These are phyloP conservation scores for Backusella parvicylindrica DNA, from an alignment of 192 early-diverging fungal species.

Conservation along the genomic window DNA sequence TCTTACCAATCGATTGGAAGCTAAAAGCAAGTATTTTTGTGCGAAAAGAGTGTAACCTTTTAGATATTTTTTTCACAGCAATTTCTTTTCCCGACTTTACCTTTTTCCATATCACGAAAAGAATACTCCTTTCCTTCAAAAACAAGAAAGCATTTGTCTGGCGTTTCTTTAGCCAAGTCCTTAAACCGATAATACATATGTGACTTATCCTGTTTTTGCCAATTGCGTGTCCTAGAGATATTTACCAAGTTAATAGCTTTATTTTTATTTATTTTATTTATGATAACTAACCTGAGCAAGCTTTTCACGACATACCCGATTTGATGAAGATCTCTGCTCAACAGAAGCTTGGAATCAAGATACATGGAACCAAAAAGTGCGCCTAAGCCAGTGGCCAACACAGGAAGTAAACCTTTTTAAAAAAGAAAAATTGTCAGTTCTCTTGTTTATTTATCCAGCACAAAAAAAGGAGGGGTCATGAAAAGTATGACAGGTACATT, in stretches of 20 bases:
- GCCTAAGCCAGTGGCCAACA: slow-evolving; percentile 28
- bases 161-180: slow-evolving; percentile 36
- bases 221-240: slow-evolving; percentile 27
- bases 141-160: slow-evolving; percentile 35
- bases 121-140: slow-evolving; percentile 50
- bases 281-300: background rate
- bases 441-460: background rate
- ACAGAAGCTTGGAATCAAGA: slow-evolving; percentile 38
- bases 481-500: background rate
- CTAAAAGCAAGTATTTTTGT: slow-evolving; percentile 8
- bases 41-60: slow-evolving; percentile 2
- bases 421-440: background rate
- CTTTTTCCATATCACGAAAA: slow-evolving; percentile 40
- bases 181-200: slow-evolving; percentile 49
- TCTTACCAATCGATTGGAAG: slow-evolving; percentile 24
- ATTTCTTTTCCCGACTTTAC: slow-evolving; percentile 17
- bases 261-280: background rate
- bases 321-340: slow-evolving; percentile 39
- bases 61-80: background rate
- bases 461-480: no score
- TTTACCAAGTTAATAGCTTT: background rate
- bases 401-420: background rate
- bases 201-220: slow-evolving; percentile 37
- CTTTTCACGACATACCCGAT: slow-evolving; percentile 14
- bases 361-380: slow-evolving; percentile 42